These are phyloP conservation scores for Cryptococcus maquisensis DNA, from an alignment of 1,284 basidiomycete genomes.

Conservation along the genomic window DNA sequence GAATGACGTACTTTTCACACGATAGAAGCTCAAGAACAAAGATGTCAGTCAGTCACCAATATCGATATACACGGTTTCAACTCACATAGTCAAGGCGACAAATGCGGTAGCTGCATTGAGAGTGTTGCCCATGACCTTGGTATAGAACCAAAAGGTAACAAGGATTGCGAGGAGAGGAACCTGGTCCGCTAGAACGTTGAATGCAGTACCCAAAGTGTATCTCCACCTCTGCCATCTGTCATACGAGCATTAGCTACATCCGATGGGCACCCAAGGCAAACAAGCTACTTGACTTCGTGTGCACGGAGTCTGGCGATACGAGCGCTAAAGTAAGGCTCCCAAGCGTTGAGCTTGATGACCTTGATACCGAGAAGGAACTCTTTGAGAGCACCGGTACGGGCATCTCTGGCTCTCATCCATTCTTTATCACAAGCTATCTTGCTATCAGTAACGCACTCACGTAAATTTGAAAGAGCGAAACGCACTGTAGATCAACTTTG, in stretches of 20 bases:
- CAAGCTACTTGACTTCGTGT: slow-evolving; percentile 33
- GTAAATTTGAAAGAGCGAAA: neutral
- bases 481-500: slow-evolving; percentile 40
- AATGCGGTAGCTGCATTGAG: slow-evolving; percentile 46
- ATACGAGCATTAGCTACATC: neutral
- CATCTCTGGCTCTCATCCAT: slow-evolving; percentile 37
- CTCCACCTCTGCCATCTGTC: slow-evolving; percentile 45
- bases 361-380: slow-evolving; percentile 45
- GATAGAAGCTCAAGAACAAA: slow-evolving; percentile 19
- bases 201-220: slow-evolving; percentile 45
- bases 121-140: slow-evolving; percentile 32
- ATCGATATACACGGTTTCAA: neutral
- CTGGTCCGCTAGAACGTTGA: slow-evolving; percentile 45
- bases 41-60: neutral
- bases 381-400: slow-evolving; percentile 40
- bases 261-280: too few species aligned
- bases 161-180: slow-evolving; percentile 33
- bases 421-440: slow-evolving; percentile 38
- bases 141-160: slow-evolving; percentile 42
- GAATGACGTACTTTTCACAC: slow-evolving; percentile 27
- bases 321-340: slow-evolving; percentile 36
- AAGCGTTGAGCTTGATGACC: slow-evolving; percentile 49
- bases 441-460: neutral
- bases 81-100: slow-evolving; percentile 39
- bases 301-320: slow-evolving; percentile 31